Evolutionary conservation across 495 filamentous ascomycete species (phyloP), one percentile per base, ranked within the genome.

Genomic region (Antarctomyces pellizariae): DNA sequence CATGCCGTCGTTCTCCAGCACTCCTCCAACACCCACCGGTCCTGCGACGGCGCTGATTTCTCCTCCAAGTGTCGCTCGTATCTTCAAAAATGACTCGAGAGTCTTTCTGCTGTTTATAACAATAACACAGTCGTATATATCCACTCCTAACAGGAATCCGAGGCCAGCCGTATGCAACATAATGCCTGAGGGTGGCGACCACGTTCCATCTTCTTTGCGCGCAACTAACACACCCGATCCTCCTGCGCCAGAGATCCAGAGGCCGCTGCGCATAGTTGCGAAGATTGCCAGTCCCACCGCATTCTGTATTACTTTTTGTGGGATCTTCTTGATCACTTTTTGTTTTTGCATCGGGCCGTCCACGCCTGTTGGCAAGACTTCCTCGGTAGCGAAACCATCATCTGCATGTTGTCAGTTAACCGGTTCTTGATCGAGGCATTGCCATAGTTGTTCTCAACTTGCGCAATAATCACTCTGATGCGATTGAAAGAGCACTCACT

Each of bases 121-220:
- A 0, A 92, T 59, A 11, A 91, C 70, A 42, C 80, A 89, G 42
- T 92, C 82, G 54, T 91, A 92, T 31, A 90, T 77, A 36, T 92
- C 82, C 16, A 89, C 75, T 2, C 79, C 82, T 2, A 82, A 70
- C 14, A 84, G 56, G 41, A 92, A 92, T n/a, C 77, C 78, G 13
- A 89, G 49, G 2, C 71, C 78, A 1, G 75, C 68, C 1, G 82
- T 89, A 43, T 92, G 80, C 16, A 91, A 58, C 46, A 90, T 55
- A 34, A 92, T 78, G 18, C 75, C 80, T 8, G 75, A 82, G 2
- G 82, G 82, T 2, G 78, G 75, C 26, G 74, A 82, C 82, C 82
- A 92, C 39, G 67, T 67, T 2, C 82, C 79, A 30, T 82, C 75
- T 17, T 71, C 68, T 39, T 71, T 71, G 16, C 80, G 64, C 11